These are phyloP conservation scores for Phaeomoniella chlamydospora DNA, from an alignment of 2,329 filamentous ascomycete genomes.

Conservation along the genomic window DNA sequence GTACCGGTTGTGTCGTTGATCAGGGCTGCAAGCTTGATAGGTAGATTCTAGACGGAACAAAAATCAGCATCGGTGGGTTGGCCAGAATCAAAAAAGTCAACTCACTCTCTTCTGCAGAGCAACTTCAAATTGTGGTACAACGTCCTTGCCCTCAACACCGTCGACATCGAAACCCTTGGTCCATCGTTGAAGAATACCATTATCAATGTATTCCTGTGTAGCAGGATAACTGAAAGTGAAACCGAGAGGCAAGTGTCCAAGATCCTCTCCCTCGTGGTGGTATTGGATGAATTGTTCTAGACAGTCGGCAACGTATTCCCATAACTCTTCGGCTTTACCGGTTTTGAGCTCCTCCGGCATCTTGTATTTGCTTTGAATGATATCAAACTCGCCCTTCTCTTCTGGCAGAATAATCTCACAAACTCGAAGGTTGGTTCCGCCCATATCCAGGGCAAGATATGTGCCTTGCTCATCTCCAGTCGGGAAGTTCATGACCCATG, in stretches of 20 bases:
- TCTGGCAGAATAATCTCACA: constrained; percentile 85
- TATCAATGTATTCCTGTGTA: constrained; percentile 83
- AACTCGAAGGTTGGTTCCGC: constrained; percentile 87
- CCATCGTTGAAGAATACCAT: constrained; percentile 86
- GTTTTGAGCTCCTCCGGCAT: constrained; percentile 90
- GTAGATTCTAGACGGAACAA: constrained; percentile 74
- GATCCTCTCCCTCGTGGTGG: constrained; percentile 55
- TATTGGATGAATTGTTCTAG: constrained; percentile 79
- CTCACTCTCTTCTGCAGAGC: constrained; percentile 55
- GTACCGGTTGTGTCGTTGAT: constrained; percentile 98
- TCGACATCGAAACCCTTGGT: constrained; percentile 95
- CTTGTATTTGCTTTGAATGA: constrained; percentile 90
- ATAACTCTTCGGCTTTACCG: constrained; percentile 69
- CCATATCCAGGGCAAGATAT: constrained; percentile 86
- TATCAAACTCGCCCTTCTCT: constrained; percentile 79
- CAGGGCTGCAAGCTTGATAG: constrained; percentile 81
- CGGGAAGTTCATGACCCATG: constrained; percentile 86
- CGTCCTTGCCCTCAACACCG: constrained; percentile 79
- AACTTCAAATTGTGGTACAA: constrained; percentile 75
- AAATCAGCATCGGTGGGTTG: too few relatives aligned
- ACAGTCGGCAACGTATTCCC: constrained; percentile 91
- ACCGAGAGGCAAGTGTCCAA: constrained; percentile 56
- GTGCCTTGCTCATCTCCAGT: constrained; percentile 77
- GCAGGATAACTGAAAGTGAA: constrained; percentile 96
- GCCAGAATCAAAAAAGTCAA: constrained; percentile 6